Conservation (phyloP, 2,329 filamentous ascomycete species). For the Sclerotinia minor region DNA sequence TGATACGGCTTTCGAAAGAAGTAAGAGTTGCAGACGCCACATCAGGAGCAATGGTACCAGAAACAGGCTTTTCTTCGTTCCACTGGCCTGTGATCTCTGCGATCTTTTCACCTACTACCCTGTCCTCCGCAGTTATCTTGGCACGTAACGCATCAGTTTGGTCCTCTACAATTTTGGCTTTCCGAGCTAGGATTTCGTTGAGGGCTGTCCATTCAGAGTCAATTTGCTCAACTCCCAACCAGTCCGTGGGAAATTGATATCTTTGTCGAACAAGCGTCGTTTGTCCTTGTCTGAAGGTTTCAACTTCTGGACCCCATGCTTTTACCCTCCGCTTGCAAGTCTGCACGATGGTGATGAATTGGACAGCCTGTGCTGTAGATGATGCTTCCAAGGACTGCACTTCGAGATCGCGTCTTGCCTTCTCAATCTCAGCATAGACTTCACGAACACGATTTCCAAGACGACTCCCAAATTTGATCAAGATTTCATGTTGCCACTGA, state of each 20-base stretch:
- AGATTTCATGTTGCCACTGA: conserved; percentile 97
- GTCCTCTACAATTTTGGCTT: conserved; percentile 93
- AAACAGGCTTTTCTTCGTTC: conserved; percentile 96
- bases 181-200: conserved; percentile 86
- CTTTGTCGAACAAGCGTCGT: conserved; percentile 87
- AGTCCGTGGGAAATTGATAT: conserved; percentile 90
- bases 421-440: conserved; percentile 87
- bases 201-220: conserved; percentile 94
- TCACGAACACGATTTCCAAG: conserved; percentile 90
- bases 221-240: conserved; percentile 94
- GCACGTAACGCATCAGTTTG: conserved; percentile 93
- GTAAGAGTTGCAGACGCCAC: conserved; percentile 80
- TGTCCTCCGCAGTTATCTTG: conserved; percentile 93
- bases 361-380: conserved; percentile 94
- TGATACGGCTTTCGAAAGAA: conserved; percentile 82
- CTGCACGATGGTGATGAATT: conserved; percentile 97
- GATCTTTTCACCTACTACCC: conserved; percentile 86
- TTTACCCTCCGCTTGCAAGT: conserved; percentile 93
- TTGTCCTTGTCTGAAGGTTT: conserved; percentile 93
- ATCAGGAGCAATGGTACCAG: conserved; percentile 87
- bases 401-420: conserved; percentile 86
- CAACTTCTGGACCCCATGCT: conserved; percentile 92
- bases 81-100: conserved; percentile 80
- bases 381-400: conserved; percentile 88
- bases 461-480: conserved; percentile 87